These are phyloP conservation scores for Camillea tinctor DNA, from an alignment of 2,329 filamentous ascomycete genomes.

Conservation along the genomic window DNA sequence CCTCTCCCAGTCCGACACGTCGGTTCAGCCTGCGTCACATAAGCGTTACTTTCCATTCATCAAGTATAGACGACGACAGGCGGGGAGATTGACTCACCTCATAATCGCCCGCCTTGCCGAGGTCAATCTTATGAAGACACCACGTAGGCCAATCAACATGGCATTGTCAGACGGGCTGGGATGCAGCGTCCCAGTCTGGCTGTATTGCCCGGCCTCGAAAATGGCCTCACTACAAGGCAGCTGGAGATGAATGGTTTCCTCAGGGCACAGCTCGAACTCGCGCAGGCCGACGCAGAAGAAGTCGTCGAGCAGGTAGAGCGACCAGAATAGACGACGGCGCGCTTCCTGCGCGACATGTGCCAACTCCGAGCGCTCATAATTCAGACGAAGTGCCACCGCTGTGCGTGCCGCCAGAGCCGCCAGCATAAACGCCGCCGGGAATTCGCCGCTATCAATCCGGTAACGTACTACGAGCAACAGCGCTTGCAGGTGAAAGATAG, in stretches of 20 bases:
- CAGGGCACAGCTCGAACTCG: slow-evolving; percentile 41
- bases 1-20: slow-evolving; percentile 28
- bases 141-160: slow-evolving; percentile 22
- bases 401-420: slow-evolving; percentile 35
- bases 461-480: slow-evolving; percentile 33
- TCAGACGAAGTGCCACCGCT: slow-evolving; percentile 39
- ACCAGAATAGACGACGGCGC: slow-evolving; percentile 40
- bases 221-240: slow-evolving; percentile 35
- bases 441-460: slow-evolving; percentile 33
- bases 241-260: slow-evolving; percentile 39
- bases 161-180: slow-evolving; percentile 15
- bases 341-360: slow-evolving; percentile 37
- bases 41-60: background rate
- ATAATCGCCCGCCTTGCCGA: slow-evolving; percentile 29
- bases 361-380: slow-evolving; percentile 38
- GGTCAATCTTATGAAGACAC: slow-evolving; percentile 25
- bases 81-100: slow-evolving; percentile 19
- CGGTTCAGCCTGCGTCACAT: slow-evolving; percentile 26
- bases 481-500: slow-evolving; percentile 34
- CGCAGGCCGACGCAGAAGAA: slow-evolving; percentile 41
- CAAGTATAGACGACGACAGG: background rate
- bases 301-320: slow-evolving; percentile 39
- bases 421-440: slow-evolving; percentile 37
- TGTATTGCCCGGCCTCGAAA: slow-evolving; percentile 29
- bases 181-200: slow-evolving; percentile 23